Evolutionary conservation across 495 filamentous ascomycete genomes (phyloP), one percentile per base, ranked within the genome.

Genomic region (Aspergillus funiculosus): DNA sequence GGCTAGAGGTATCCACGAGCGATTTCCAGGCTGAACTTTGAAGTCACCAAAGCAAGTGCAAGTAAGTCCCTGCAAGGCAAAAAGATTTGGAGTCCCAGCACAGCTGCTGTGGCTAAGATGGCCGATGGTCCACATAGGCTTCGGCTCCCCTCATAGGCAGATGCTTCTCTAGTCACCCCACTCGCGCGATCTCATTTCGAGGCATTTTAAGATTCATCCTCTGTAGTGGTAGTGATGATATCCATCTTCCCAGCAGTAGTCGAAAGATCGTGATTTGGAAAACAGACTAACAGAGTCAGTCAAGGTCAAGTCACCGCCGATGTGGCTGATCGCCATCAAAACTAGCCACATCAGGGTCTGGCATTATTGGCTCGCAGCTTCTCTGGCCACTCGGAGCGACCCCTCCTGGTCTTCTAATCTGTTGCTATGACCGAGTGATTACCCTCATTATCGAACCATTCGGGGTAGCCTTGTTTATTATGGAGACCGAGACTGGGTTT

Each of bases 401-500:
- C 15, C 35, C 0, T 9, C 22, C 19, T 0, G n/a, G n/a, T n/a
- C n/a, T n/a, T n/a, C n/a, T n/a, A n/a, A n/a, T n/a, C n/a, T n/a
- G n/a, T n/a, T n/a, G n/a, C n/a, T n/a, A n/a, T n/a, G n/a, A n/a
- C n/a, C n/a, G n/a, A n/a, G n/a, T n/a, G n/a, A n/a, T n/a, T n/a
- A n/a, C n/a, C n/a, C n/a, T n/a, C n/a, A n/a, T n/a, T n/a, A n/a
- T n/a, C n/a, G n/a, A n/a, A n/a, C n/a, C n/a, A n/a, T n/a, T n/a
- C n/a, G n/a, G n/a, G n/a, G n/a, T n/a, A n/a, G 9, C 17, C n/a
- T 38, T 22, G 19, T 19, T 34, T 34, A 8, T 13, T 38, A 21
- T 38, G 35, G 35, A 43, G 41, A 50, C 29, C 39, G 40, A 25
- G 39, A 15, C 20, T 39, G 48, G 28, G 19, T 39, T 44, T 45